phyloP scores from a whole-genome alignment of 257 asterid genomes.

The Nicotiana noctiflora region DNA sequence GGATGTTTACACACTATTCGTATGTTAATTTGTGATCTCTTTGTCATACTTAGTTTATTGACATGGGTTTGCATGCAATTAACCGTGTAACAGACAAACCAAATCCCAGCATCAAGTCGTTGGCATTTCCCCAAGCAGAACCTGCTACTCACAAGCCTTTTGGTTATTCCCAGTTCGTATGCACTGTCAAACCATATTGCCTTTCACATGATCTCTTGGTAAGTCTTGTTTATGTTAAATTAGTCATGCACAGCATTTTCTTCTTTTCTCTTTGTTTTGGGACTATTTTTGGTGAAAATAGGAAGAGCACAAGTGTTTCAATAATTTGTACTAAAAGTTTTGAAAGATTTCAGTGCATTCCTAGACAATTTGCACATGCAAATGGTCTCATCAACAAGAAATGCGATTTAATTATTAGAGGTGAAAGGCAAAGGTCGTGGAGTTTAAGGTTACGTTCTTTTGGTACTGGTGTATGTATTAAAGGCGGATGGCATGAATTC shows the following conservation, averaged over 20 bases:
- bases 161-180: neutral
- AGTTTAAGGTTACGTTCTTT: neutral
- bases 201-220: neutral
- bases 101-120: neutral
- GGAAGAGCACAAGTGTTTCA: neutral
- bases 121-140: neutral
- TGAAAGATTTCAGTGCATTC: neutral
- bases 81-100: neutral
- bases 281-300: neutral
- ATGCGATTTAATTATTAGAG: neutral
- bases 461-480: neutral
- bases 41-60: neutral
- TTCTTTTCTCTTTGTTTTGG: neutral
- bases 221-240: neutral
- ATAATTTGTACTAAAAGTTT: neutral
- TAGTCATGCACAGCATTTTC: neutral
- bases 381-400: neutral
- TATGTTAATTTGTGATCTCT: neutral
- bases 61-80: neutral
- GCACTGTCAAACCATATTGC: neutral
- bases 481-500: neutral
- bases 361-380: neutral
- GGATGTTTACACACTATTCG: neutral
- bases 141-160: neutral
- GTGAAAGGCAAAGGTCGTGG: conserved; percentile 9